Base-by-base conservation (phyloP, 345 rosid species). In the Raphanus sativus region DNA sequence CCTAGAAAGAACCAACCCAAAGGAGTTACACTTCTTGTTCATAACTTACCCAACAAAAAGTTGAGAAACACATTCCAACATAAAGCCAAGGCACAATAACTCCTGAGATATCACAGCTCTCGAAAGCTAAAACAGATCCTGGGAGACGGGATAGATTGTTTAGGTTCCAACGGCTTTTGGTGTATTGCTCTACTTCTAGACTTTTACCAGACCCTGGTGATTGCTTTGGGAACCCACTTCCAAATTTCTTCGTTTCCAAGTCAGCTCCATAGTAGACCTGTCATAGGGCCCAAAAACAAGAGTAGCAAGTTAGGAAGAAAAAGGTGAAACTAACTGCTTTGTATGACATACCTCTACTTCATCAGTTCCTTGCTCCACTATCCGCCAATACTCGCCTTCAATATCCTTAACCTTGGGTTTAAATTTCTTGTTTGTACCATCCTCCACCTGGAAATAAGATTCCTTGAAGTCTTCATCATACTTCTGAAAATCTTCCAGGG, bases 261-360 rank as follows among this genome's bases (percentile, higher is more conserved):
- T 95, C 98, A 83, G 98, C 99, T 68, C 99, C 98, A 85, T 95
- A 95, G 83, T 85, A 91, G 29, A 95, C 94, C 99, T 95, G 85
- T 77, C 42, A 75, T 59, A 59, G 5, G 10, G 36, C 59, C 33
- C 12, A 69, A 42, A 55, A 62, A 55, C 30, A 55, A 62, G 54
- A 74, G 28, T 42, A 70, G 24, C 55, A 58, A 42, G 32, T 67
- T 15, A 55, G 26, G 64, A 75, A 16, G 10, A 56, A 50, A 78
- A 48, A 40, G 65, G 70, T 28, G 32, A 32, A 70, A 38, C 11
- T 9, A 38, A 38, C 8, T 76, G 36, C 60, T 2, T 67, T 67
- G 21, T 73, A 56, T 34, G 40, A 34, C 86, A 78, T 78, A 90
- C 99, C 98, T 95, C 98, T 56, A 95, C 97, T 81, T 95, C 98